Base-by-base conservation (phyloP, 2,329 filamentous ascomycete genomes). In the Alternaria gaisen region DNA sequence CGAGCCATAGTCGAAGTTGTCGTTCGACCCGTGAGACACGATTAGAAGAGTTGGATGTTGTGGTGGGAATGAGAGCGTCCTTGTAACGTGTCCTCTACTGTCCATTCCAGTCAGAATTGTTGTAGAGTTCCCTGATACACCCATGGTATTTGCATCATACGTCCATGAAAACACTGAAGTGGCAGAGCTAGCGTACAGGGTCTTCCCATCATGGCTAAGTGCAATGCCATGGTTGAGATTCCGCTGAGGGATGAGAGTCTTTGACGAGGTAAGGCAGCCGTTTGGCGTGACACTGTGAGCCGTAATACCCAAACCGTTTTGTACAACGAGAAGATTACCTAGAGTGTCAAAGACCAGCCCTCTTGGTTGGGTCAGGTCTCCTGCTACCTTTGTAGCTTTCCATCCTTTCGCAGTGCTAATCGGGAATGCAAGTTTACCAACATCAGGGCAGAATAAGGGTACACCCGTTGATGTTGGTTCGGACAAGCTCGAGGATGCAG, bases 11-110 rank as follows among this genome's bases (percentile, higher is more conserved):
- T 92, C 90, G 44, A 90, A 81, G 71, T 92, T 91, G 43, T 81
- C 80, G 34, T 82, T 80, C 60, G 86, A 90, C 26, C 90, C 90
- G 58, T 88, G 85, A 8, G 86, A 89, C n/a, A 92, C 84, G 44
- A 92, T 72, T 3, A 93, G 80, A 1, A 81, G 76, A 2, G 77
- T 72, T 5, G 85, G 78, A 40, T 73, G 55, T 26, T 68, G 71
- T 9, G 68, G 68, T 11, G 72, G 69, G 11, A 75, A 65, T 4
- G 41, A 41, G 2, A 75, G 43, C 3, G 72, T 71, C 9, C 73
- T 64, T 26, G 73, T 76, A 3, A 73, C 65, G 53, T 75, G 73
- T 0, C 73, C 72, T 52, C 47, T 60, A 14, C 43, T 67, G 28
- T 72, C 68, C 72, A 76, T 75, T 10, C 72, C 72, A 8, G 62